These are phyloP conservation scores for Coemansia sp. DNA, from an alignment of 371 early-diverging fungal species.

Conservation along the genomic window DNA sequence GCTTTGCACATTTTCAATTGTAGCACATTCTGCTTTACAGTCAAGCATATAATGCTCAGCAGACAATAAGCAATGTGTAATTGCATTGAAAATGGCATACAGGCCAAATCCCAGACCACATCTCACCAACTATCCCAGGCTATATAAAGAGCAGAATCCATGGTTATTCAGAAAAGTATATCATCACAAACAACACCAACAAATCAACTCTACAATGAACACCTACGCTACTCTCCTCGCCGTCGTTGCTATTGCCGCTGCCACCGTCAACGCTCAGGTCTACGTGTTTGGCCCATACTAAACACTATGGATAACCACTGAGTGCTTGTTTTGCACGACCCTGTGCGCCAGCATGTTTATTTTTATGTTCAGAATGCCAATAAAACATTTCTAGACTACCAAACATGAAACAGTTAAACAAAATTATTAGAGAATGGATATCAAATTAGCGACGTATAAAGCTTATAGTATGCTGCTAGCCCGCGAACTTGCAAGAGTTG, in stretches of 20 bases:
- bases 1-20: background rate
- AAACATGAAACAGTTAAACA: background rate
- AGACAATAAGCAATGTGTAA: background rate
- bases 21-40: background rate
- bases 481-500: no score
- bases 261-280: constrained; percentile 26
- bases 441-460: background rate
- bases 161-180: background rate
- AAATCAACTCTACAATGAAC: background rate
- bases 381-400: no score
- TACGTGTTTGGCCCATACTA: constrained; percentile 24
- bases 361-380: no score
- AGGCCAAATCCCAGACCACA: background rate
- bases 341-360: no score
- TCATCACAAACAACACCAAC: background rate
- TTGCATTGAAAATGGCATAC: background rate
- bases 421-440: background rate
- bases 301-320: background rate
- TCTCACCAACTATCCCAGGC: background rate
- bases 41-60: background rate
- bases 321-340: background rate
- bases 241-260: constrained; percentile 13
- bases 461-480: background rate
- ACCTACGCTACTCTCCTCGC: constrained; percentile 6
- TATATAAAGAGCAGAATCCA: background rate